Conservation (phyloP, 2,329 filamentous ascomycete genomes). For the Huntiella abstrusa region DNA sequence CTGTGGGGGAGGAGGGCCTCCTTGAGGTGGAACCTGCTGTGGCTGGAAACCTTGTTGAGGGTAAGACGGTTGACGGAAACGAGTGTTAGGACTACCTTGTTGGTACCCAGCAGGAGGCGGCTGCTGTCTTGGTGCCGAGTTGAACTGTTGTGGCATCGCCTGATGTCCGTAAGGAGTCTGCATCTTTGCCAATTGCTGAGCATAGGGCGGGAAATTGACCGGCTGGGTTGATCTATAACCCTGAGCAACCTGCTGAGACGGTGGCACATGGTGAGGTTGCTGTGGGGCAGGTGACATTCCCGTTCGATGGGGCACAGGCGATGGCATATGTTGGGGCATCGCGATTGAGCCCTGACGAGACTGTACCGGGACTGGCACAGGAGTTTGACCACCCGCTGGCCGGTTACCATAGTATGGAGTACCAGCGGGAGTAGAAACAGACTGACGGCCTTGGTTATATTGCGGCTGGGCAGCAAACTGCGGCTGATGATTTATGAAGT, state of each 20-base stretch:
- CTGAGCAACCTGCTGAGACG: constrained; percentile 8
- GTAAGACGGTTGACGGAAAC: constrained; percentile 20
- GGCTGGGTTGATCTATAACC: constrained; percentile 12
- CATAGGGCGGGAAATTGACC: constrained; percentile 27
- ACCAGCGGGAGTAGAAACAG: constrained; percentile 2
- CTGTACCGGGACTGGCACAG: constrained; percentile 8
- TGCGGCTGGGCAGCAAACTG: constrained; percentile 19
- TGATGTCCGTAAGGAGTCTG: constrained; percentile 33
- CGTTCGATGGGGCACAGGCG: constrained; percentile 7
- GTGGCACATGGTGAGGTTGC: constrained; percentile 18
- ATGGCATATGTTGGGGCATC: constrained; percentile 7
- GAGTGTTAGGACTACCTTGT: constrained; percentile 24
- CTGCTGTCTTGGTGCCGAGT: constrained; percentile 3
- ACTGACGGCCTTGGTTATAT: constrained; percentile 6
- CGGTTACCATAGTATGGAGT: constrained; percentile 8
- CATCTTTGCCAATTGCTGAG: constrained; percentile 31
- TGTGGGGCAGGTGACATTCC: constrained; percentile 17
- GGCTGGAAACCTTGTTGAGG: constrained; percentile 19
- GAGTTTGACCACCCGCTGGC: constrained; percentile 8
- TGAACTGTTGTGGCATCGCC: constrained; percentile 27
- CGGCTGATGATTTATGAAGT: constrained; percentile 19
- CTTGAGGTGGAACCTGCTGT: constrained; percentile 15
- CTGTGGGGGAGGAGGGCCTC: constrained; percentile 6
- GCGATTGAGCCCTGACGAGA: constrained; percentile 6
- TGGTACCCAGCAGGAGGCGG: constrained; percentile 17